Conservation (phyloP, 495 filamentous ascomycete genomes). For the Aspergillus steynii region DNA sequence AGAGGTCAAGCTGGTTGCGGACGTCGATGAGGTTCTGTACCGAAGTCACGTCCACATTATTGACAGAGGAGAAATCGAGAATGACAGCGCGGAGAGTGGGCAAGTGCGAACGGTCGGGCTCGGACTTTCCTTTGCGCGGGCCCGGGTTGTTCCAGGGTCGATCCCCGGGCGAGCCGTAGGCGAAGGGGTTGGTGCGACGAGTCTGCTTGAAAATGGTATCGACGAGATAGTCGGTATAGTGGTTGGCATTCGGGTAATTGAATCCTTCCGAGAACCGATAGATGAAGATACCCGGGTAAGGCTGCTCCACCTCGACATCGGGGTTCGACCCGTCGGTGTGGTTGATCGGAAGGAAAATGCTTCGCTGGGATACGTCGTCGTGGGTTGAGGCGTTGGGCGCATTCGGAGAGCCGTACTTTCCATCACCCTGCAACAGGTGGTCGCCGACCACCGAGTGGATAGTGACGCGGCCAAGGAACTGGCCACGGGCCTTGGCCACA, state of each 20-base stretch:
- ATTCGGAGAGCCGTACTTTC: conserved; percentile 57
- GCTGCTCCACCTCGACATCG: conserved; percentile 70
- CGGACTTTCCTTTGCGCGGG: conserved; percentile 58
- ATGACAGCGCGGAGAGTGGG: conserved; percentile 90
- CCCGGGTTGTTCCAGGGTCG: conserved; percentile 97
- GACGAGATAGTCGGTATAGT: conserved; percentile 83
- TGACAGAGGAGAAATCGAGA: conserved; percentile 92
- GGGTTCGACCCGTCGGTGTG: conserved; percentile 92
- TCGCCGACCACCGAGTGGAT: conserved; percentile 90
- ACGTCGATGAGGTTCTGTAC: conserved; percentile 96
- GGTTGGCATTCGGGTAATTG: conserved; percentile 92
- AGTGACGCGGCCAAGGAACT: conserved; percentile 85
- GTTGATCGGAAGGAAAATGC: conserved; percentile 88
- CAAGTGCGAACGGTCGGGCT: conserved; percentile 50
- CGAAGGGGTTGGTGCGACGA: conserved; percentile 69
- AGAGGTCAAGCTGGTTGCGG: conserved; percentile 92
- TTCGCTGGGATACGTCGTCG: conserved; percentile 47
- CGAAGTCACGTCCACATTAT: conserved; percentile 93
- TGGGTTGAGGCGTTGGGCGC: conserved; percentile 28
- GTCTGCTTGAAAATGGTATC: conserved; percentile 72
- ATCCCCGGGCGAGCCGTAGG: conserved; percentile 69
- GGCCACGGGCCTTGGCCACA: conserved; percentile 78
- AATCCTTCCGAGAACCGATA: conserved; percentile 97
- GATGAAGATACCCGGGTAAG: conserved; percentile 94
- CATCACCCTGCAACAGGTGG: conserved; percentile 64